Base-by-base conservation (phyloP, 2,329 filamentous ascomycete genomes). In the Trichophyton verrucosum region DNA sequence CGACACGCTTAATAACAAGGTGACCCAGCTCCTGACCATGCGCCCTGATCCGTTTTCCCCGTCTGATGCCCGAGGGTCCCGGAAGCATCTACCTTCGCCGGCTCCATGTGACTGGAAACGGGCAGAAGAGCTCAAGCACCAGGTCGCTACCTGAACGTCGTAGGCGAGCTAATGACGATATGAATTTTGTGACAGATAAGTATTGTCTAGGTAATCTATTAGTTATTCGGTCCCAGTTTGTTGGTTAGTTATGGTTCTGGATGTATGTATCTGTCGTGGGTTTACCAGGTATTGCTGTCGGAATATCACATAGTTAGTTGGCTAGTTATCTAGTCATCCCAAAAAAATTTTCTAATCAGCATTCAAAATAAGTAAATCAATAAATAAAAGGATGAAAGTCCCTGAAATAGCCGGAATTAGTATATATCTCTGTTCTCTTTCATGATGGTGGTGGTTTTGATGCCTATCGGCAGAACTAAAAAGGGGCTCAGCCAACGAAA, bases 1-100 rank as follows among this genome's bases (percentile, higher is more conserved):
- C 44, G 64, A 68, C 30, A 62, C 63, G 6, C 61, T 72, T 36
- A 66, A 69, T 57, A 58, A 57, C 17, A 67, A 67, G 58, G 64
- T 68, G 13, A 57, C 60, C 1, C 65, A 68, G 57, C 61, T 68
- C 22, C 57, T 68, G 57, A 64, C 22, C 6, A 64, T 64, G 63
- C 53, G 38, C n/a, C 57, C 64, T 53, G 36, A 53, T 47, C 27
- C 53, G 30, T 59, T 60, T 36, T 17, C 51, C 9, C 20, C 53
- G 5, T 60, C 63, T 17, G 38, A 13, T 17, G 20, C 20, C 20
- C 56, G 27, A 13, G 42, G 53, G 11, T 22, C 58, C 8, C 61
- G 62, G 27, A 65, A 65, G 33, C 47, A 63, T 20, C 64, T 65
- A 1, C 64, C 62, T 24, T 64, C 61, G 15, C 61, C 61, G 11